Percentiles rank a stretch among this genome's conserved stretches.
Conservation (phyloP, 345 rosid genomes). For the Nasturtium officinale region DNA sequence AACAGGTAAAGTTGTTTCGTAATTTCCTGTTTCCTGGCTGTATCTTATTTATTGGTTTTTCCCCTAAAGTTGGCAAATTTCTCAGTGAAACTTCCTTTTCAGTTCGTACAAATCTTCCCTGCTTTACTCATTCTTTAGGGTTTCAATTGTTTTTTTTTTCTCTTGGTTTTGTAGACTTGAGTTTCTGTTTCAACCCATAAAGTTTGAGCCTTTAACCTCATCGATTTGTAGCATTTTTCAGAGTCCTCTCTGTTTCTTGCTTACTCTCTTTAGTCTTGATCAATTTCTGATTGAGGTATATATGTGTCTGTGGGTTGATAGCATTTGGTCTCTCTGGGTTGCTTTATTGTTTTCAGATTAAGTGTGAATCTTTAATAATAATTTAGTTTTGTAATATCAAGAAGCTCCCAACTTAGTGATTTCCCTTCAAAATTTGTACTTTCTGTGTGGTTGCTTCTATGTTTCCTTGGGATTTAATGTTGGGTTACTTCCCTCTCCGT, state of each 20-base stretch:
- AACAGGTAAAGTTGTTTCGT: constrained; percentile 30
- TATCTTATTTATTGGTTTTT: not conserved
- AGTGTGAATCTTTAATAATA: constrained; percentile 13
- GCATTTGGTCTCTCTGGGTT: constrained; percentile 28
- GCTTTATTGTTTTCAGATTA: constrained; percentile 7
- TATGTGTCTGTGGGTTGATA: constrained; percentile 3
- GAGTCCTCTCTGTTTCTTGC: constrained; percentile 18
- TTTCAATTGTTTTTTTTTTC: not conserved
- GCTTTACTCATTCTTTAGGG: constrained; percentile 34
- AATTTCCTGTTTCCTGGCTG: constrained; percentile 1
- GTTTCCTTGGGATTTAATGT: constrained; percentile 9
- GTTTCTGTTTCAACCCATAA: constrained; percentile 13
- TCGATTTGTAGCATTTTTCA: constrained; percentile 16
- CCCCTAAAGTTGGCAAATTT: constrained; percentile 30
- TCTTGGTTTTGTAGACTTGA: constrained; percentile 5
- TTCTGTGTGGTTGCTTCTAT: not conserved
- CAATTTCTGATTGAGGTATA: constrained; percentile 19
- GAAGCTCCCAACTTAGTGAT: constrained; percentile 13
- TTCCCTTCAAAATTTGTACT: not conserved
- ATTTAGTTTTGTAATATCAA: constrained; percentile 7
- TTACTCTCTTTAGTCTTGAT: constrained; percentile 6
- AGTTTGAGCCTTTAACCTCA: constrained; percentile 17
- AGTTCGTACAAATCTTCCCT: constrained; percentile 23
- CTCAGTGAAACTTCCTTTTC: constrained; percentile 26
- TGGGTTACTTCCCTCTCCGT: constrained; percentile 16